These are phyloP conservation scores for Blastobotrys robertii DNA, from an alignment of 805 yeast genomes.

Conservation along the genomic window DNA sequence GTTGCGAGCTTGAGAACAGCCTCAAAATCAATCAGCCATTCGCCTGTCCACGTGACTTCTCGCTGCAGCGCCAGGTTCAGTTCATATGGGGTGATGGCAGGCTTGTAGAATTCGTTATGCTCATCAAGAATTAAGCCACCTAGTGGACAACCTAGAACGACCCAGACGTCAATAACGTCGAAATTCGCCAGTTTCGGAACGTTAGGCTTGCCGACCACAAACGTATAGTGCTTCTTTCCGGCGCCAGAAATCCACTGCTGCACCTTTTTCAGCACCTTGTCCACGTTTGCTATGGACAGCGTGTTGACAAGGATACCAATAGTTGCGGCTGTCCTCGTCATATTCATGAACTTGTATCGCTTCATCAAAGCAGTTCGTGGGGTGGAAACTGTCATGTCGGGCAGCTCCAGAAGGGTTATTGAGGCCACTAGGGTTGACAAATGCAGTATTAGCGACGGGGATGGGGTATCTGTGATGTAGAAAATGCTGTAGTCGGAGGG, in stretches of 20 bases:
- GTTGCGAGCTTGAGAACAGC: slow-evolving; percentile 34
- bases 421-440: slow-evolving; percentile 60
- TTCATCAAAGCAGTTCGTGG: slow-evolving; percentile 75
- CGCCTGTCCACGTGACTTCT: slow-evolving; percentile 82
- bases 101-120: slow-evolving; percentile 61
- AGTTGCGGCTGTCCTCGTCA: slow-evolving; percentile 86
- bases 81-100: slow-evolving; percentile 91
- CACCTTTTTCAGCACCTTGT: slow-evolving; percentile 51
- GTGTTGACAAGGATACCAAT: slow-evolving; percentile 89
- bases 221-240: slow-evolving; percentile 85
- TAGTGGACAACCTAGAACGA: slow-evolving; percentile 87
- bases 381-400: slow-evolving; percentile 12
- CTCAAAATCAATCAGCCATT: slow-evolving; percentile 80
- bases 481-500: slow-evolving; percentile 48
- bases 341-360: slow-evolving; percentile 76
- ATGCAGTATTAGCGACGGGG: slow-evolving; percentile 67
- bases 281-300: slow-evolving; percentile 67
- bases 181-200: slow-evolving; percentile 95
- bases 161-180: slow-evolving; percentile 92
- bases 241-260: slow-evolving; percentile 54
- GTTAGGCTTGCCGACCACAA: slow-evolving; percentile 96
- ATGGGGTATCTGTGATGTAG: slow-evolving; percentile 50
- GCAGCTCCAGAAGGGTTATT: slow-evolving; percentile 43
- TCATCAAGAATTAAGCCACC: slow-evolving; percentile 84
- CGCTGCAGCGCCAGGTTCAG: slow-evolving; percentile 66